Base-by-base conservation (phyloP, 768 basidiomycete genomes). In the Mycena albidolilacea region DNA sequence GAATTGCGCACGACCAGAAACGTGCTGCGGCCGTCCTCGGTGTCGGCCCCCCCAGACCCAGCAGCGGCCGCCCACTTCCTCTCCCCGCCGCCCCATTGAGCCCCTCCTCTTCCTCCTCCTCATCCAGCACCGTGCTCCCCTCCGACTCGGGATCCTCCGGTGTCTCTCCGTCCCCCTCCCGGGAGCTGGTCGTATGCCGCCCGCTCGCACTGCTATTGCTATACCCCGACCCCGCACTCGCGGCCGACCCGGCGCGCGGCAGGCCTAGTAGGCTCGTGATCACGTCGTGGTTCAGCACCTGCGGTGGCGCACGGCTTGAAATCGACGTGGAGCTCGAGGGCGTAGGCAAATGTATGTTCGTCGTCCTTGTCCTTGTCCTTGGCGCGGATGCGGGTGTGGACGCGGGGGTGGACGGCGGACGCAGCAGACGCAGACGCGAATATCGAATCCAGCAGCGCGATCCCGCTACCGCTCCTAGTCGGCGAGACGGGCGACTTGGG, bases 231-330 rank as follows among this genome's bases (percentile, higher is more conserved):
- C 30, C 30, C 30, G 30, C 30, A 4, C 30, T 30, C 4, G 30
- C 30, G 30, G 85, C 75, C 5, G 85, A 78, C 5, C 86, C 85
- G 15, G 85, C 83, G 5, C 85, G 85, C 7, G 84, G 83, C 14
- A 92, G 82, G 5, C 93, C 92, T 3, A 93, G 84, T 9, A 95
- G 85, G 4, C 87, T 84, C 2, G 89, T 89, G 46, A 93, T 89
- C 48, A 94, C 93, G 67, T 93, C 89, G 78, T 92, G 90, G 64
- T 89, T 91, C 55, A 95, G 87, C 21, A 94, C 87, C 78, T 93
- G 92, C 0, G 92, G 92, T 7, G 60, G 35, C 30, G 3, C 30
- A 30, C 30, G 30, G 30, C 30, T 30, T 30, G 37, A 74, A 71
- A 63, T 73, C 77, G 30, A 30, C 30, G 30, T 30, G 12, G 58